phyloP scores from a whole-genome alignment of 257 asterid genomes.

The Solanum pimpinellifolium region DNA sequence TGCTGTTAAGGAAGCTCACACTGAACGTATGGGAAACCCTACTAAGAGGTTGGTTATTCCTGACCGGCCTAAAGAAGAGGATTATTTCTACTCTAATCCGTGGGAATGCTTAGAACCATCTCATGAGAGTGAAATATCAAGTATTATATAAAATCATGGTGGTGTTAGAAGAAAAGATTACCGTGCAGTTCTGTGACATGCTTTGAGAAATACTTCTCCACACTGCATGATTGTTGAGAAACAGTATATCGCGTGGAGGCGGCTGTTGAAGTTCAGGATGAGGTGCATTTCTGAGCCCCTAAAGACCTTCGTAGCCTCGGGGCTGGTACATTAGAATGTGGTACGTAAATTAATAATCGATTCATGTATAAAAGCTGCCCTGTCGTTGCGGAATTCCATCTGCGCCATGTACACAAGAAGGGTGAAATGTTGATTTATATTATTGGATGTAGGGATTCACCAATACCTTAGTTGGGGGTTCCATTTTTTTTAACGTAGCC shows the following conservation, averaged over 20 bases:
- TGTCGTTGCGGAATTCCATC: slow-evolving; percentile 25
- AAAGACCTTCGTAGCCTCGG: not conserved
- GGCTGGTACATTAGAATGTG: not conserved
- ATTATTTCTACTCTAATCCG: slow-evolving; percentile 89
- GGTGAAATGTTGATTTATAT: slow-evolving; percentile 26
- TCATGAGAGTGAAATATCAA: slow-evolving; percentile 30
- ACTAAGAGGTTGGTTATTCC: slow-evolving; percentile 54
- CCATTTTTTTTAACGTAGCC: not conserved
- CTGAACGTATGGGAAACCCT: slow-evolving; percentile 84
- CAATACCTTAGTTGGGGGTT: not conserved
- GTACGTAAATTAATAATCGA: slow-evolving; percentile 20
- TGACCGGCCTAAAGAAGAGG: slow-evolving; percentile 94
- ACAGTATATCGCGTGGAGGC: slow-evolving; percentile 17
- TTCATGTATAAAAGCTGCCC: slow-evolving; percentile 51
- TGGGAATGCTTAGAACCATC: slow-evolving; percentile 70
- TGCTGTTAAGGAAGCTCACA: slow-evolving; percentile 61
- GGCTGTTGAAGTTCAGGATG: slow-evolving; percentile 12
- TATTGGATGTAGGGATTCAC: slow-evolving; percentile 1
- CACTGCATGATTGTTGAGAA: slow-evolving; percentile 1
- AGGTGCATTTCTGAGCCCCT: not conserved
- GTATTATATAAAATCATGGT: slow-evolving; percentile 21
- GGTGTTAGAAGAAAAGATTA: slow-evolving; percentile 6
- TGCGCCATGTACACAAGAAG: slow-evolving; percentile 25
- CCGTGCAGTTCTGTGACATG: slow-evolving; percentile 8
- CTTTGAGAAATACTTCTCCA: slow-evolving; percentile 8